Base-by-base conservation (phyloP, 306 rosid genomes). In the Quillaja saponaria region DNA sequence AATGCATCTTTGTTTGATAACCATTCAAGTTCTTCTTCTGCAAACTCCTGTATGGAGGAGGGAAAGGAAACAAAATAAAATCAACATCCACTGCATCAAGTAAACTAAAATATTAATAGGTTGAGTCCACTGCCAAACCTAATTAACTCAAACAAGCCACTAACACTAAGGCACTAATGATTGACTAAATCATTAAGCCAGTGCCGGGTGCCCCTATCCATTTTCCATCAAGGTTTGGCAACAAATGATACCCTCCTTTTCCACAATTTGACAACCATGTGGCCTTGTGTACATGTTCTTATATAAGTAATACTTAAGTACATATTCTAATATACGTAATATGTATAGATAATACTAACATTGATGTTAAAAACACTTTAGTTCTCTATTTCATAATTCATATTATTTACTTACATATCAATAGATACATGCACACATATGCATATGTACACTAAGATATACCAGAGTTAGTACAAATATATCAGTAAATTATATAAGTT, bases 1-100 rank as follows among this genome's bases (percentile, higher is more conserved):
- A 90, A 90, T 1, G 89, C 82, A 50, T 90, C 96, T 73, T 80
- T 84, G 82, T 89, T 86, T 3, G 89, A 84, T 61, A 90, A 60
- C 96, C 96, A 90, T 67, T 90, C 96, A 34, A 86, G 89, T 33
- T 90, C 96, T 58, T 90, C 96, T 55, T 85, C 96, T 9, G 64
- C 85, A 41, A 33, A 14, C 55, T 69, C 94, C 88, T 83, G 78
- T 9, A 52, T 38, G 57, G 46, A 33, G 46, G 45, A 40, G 53
- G 25, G 10, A 12, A 63, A 6, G 25, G 44, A 34, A 35, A 58
- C 31, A 11, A 11, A 63, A 6, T 34, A 18, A 13, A 5, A 6
- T 66, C 66, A 51, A 55, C 33, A 20, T 31, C 17, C 40, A 50
- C 4, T 49, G 59, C 51, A 14, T 49, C 66, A 25, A 9, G 7